Evolutionary conservation across 805 yeast genomes (phyloP).

Genomic region (Ogataea parapolymorpha): DNA sequence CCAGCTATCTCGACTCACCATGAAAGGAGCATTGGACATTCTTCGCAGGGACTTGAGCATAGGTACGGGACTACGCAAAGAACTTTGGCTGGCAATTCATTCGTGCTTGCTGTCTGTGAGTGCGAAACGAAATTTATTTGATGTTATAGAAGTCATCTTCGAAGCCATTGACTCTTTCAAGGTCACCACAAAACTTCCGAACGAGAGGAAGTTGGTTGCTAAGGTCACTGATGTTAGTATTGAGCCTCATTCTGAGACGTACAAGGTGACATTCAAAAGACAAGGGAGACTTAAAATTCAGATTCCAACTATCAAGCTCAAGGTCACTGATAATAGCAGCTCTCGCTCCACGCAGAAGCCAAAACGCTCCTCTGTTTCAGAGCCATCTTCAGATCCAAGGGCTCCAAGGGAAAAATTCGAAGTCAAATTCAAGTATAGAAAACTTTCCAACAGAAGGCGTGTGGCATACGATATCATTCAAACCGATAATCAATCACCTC

Average conservation of each 20-base stretch:
- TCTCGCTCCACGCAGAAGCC: conserved; percentile 13
- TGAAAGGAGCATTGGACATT: conserved; percentile 63
- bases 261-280: conserved; percentile 50
- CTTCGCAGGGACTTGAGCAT: conserved; percentile 57
- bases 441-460: conserved; percentile 9
- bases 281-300: conserved; percentile 57
- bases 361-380: conserved; percentile 12
- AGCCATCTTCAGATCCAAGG: not conserved
- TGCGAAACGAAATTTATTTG: conserved; percentile 61
- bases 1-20: conserved; percentile 57
- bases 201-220: conserved; percentile 63
- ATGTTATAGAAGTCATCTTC: conserved; percentile 62
- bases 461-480: conserved; percentile 23
- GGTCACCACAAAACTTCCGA: conserved; percentile 66
- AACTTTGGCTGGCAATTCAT: conserved; percentile 69
- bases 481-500: conserved; percentile 17
- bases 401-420: conserved; percentile 11
- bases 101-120: conserved; percentile 56
- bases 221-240: conserved; percentile 33
- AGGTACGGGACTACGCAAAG: conserved; percentile 52
- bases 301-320: conserved; percentile 34
- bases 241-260: conserved; percentile 35
- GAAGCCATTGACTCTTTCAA: conserved; percentile 55
- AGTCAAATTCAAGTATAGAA: conserved; percentile 18
- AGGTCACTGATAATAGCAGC: conserved; percentile 15